Evolutionary conservation across 257 asterid species (phyloP), one percentile per base, ranked within the genome.

Genomic region (Ballota nigra): DNA sequence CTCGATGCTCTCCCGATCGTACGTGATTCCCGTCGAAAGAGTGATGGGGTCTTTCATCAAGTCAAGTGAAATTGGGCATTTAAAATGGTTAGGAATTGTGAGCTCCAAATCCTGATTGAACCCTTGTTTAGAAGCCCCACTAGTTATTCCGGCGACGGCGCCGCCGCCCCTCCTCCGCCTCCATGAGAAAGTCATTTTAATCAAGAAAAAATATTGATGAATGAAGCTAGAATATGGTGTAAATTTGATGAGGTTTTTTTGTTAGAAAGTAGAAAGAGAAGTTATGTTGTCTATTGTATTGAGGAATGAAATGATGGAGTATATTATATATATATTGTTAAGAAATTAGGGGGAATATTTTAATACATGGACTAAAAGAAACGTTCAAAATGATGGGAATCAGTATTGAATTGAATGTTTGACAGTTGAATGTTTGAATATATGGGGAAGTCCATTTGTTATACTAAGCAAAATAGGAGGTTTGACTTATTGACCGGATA

Each of bases 1-100:
- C 69, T 88, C 90, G 58, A 88, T 88, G 81, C 87, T 84, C 15
- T 84, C 89, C 3, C 96, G 82, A 43, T 88, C 96, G 20, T 86
- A 88, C 9, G 96, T 84, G 34, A 84, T 85, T 38, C 96, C 92
- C 6, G 92, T 86, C 4, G 83, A 85, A 36, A 88, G 71, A 24
- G 90, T 77, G 41, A 88, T 90, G 31, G 92, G 92, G 73, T 88
- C 96, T 41, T 82, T 85, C 96, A 88, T 88, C 60, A 88, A 58
- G 47, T 86, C 90, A 0, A 86, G 90, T 4, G 90, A 86, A 6
- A 88, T 86, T 2, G 92, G 92, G 65, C 96, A 88, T 10, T 73
- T 75, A 29, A 86, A 88, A 74, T 84, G 84, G 8, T 64, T 24
- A 1, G 96, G 90, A 28, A 84, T 80, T 0, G 78, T 71, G 36